Evolutionary conservation across 176 grass and related monocot genomes (phyloP).

Genomic region (Microstegium vimineum): DNA sequence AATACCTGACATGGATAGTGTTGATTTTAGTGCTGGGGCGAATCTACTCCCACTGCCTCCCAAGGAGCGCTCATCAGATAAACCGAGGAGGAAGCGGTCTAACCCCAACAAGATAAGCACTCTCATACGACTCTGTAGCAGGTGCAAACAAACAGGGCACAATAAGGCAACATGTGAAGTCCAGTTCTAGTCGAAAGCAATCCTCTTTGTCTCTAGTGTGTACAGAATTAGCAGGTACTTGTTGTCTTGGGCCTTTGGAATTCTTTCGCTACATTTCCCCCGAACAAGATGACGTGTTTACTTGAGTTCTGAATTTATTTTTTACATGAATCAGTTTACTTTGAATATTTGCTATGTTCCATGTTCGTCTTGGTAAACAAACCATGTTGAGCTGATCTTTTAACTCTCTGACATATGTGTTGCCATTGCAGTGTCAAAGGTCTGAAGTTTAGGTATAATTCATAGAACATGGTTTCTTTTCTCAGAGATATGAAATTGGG

Average conservation of each 20-base stretch:
- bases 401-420: background rate
- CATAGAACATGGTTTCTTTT: background rate
- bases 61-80: slow-evolving; percentile 49
- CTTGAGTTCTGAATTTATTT: background rate
- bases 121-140: slow-evolving; percentile 67
- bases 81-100: slow-evolving; percentile 77
- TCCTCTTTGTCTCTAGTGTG: slow-evolving; percentile 13
- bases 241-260: background rate
- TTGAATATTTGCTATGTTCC: background rate
- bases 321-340: background rate
- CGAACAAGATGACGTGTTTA: background rate
- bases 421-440: slow-evolving; percentile 5
- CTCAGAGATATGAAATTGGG: background rate
- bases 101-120: slow-evolving; percentile 67
- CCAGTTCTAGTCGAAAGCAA: slow-evolving; percentile 31
- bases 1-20: slow-evolving; percentile 75
- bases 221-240: slow-evolving; percentile 32
- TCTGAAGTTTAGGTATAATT: background rate
- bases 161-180: slow-evolving; percentile 94
- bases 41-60: slow-evolving; percentile 53
- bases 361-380: background rate
- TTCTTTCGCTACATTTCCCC: background rate
- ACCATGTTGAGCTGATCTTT: background rate
- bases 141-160: slow-evolving; percentile 85
- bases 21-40: slow-evolving; percentile 56